Conservation (phyloP, 208 protist genomes). For the Leishmania amazonensis region DNA sequence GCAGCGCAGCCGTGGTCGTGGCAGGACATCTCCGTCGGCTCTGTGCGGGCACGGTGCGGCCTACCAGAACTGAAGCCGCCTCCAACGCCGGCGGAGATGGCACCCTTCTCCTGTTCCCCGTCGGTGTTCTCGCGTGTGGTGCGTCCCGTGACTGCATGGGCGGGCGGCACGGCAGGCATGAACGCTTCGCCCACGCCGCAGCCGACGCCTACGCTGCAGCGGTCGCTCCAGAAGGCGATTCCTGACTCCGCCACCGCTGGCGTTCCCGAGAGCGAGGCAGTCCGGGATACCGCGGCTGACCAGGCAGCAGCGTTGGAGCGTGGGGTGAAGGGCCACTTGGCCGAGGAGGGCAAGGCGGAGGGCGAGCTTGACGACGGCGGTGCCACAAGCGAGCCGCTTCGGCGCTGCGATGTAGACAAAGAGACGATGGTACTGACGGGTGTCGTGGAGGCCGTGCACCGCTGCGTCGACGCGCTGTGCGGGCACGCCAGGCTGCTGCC, state of each 20-base stretch:
- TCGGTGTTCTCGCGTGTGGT: neutral
- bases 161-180: neutral
- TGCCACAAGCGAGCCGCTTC: slow-evolving; percentile 5
- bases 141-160: neutral
- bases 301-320: neutral
- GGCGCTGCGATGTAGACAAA: slow-evolving; percentile 20
- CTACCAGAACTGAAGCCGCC: slow-evolving; percentile 12
- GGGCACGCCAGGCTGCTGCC: slow-evolving; percentile 5
- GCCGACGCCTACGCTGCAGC: neutral
- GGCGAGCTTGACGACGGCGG: slow-evolving; percentile 3
- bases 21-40: slow-evolving; percentile 19
- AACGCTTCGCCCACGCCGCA: neutral
- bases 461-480: slow-evolving; percentile 15
- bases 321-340: neutral
- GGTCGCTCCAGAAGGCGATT: no score
- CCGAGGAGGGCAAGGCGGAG: neutral
- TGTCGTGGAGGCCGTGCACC: slow-evolving; percentile 15
- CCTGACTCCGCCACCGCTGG: neutral
- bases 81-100: neutral
- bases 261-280: neutral
- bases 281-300: neutral
- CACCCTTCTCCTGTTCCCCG: neutral
- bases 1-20: slow-evolving; percentile 21
- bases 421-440: slow-evolving; percentile 20
- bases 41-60: slow-evolving; percentile 23